A percentile compares a stretch with the other conserved stretches of the same genome.
phyloP scores from a whole-genome alignment of 257 asterid genomes.

The Asclepias syriaca region DNA sequence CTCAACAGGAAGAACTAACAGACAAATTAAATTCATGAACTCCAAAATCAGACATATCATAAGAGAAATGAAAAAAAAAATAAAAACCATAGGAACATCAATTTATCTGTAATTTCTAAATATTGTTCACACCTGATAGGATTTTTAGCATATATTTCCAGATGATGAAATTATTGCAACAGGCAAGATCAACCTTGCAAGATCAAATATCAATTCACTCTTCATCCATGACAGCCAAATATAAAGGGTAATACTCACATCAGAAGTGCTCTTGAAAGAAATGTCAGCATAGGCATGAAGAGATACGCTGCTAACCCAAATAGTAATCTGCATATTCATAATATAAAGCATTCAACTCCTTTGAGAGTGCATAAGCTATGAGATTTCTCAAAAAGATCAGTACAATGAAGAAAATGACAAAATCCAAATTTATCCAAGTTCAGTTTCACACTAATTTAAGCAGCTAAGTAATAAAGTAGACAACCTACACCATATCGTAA shows the following conservation, averaged over 20 bases:
- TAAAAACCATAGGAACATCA: background rate
- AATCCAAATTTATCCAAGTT: background rate
- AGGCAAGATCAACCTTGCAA: background rate
- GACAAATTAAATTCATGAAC: background rate
- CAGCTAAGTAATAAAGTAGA: background rate
- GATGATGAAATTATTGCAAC: background rate
- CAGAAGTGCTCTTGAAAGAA: conserved; percentile 61
- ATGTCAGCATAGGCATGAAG: conserved; percentile 85
- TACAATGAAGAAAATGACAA: background rate
- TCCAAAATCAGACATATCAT: background rate
- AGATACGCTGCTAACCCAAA: conserved; percentile 84
- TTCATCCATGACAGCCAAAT: background rate
- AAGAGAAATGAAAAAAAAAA: background rate
- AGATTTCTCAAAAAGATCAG: background rate
- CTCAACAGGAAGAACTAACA: background rate
- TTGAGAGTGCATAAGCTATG: background rate
- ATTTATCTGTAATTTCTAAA: background rate
- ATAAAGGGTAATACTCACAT: conserved; percentile 54
- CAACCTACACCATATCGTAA: background rate
- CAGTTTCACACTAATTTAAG: background rate
- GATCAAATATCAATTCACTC: conserved; percentile 3
- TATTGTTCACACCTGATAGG: background rate
- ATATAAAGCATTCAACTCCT: conserved; percentile 19
- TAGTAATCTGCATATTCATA: conserved; percentile 54
- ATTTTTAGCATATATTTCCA: background rate